phyloP scores from a whole-genome alignment of 2,329 filamentous ascomycete genomes.

The Cyphellophora attinorum region DNA sequence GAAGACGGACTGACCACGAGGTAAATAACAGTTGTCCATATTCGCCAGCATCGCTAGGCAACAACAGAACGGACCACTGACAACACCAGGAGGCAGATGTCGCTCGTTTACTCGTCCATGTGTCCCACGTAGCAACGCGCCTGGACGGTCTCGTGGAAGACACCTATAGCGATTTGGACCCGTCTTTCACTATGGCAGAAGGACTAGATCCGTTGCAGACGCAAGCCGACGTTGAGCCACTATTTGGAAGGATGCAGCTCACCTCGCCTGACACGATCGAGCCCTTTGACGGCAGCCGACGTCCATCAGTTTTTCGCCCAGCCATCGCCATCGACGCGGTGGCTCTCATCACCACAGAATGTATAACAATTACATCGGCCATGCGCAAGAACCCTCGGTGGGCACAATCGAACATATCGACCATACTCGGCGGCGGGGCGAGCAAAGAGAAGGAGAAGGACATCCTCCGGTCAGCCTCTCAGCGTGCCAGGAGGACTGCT shows the following conservation, averaged over 20 bases:
- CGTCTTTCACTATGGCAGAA: no score
- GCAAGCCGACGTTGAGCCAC: no score
- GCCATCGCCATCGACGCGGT: conserved; percentile 77
- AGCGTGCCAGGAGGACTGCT: conserved; percentile 6
- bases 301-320: conserved; percentile 4
- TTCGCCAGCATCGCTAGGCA: no score
- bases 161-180: no score
- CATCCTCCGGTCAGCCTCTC: conserved; percentile 25
- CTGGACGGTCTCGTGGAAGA: no score
- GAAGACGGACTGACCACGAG: no score
- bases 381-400: conserved; percentile 97
- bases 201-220: background rate
- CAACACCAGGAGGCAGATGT: no score
- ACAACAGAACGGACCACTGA: no score
- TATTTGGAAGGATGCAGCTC: no score
- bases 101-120: no score
- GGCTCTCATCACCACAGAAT: conserved; percentile 93
- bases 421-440: conserved; percentile 69
- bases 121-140: no score
- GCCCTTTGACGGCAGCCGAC: background rate
- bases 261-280: background rate
- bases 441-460: conserved; percentile 38
- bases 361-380: conserved; percentile 93
- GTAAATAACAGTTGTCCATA: no score
- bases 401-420: conserved; percentile 90